These are phyloP conservation scores for Candolleomyces eurysporus DNA, from an alignment of 768 basidiomycete genomes.

Conservation along the genomic window DNA sequence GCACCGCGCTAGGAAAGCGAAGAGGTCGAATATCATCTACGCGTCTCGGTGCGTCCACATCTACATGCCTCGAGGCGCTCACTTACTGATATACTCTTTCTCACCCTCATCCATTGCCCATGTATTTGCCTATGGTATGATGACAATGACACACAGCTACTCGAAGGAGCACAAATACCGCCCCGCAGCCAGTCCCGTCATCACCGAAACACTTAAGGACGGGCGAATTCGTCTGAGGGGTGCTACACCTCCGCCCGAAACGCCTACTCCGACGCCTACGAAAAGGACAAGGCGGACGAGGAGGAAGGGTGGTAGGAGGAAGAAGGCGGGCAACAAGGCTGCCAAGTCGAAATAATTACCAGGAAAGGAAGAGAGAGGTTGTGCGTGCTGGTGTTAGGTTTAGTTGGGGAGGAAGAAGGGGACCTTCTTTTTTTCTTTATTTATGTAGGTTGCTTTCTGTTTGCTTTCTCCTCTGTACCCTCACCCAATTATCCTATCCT, in stretches of 20 bases:
- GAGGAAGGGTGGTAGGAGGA: neutral
- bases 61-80: neutral
- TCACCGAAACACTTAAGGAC: constrained; percentile 18
- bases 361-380: no score
- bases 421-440: no score
- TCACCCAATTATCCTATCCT: no score
- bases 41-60: constrained; percentile 14
- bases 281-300: neutral
- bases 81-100: no score
- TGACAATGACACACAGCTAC: constrained; percentile 10
- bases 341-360: neutral
- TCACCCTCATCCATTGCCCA: no score
- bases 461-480: no score
- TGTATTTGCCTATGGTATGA: neutral
- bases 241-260: constrained; percentile 9
- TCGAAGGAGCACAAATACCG: constrained; percentile 20
- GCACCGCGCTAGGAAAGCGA: neutral
- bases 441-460: no score
- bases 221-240: constrained; percentile 15
- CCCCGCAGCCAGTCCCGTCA: constrained; percentile 19
- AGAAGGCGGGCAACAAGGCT: neutral
- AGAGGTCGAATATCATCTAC: constrained; percentile 14
- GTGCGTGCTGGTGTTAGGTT: no score
- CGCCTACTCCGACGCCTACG: constrained; percentile 9
- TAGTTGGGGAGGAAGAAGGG: no score